Conservation (phyloP, 192 early-diverging fungal species). For the Jimgerdemannia lactiflua region DNA sequence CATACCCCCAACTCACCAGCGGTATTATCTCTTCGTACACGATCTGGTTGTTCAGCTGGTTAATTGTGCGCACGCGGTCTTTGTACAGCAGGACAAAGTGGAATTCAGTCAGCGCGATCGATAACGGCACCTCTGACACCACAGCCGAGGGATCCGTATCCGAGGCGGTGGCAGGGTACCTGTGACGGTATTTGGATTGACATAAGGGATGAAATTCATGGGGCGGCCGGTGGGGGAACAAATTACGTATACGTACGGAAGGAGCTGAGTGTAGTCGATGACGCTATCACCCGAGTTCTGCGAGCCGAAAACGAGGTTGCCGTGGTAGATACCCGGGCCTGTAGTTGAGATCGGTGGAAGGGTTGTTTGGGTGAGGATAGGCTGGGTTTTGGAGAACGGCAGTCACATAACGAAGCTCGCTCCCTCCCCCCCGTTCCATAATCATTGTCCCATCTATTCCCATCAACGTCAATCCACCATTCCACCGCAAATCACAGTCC, state of each 20-base stretch:
- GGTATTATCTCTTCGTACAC: slow-evolving; percentile 80
- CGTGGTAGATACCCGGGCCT: slow-evolving; percentile 85
- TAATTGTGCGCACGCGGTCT: slow-evolving; percentile 73
- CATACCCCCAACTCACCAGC: slow-evolving; percentile 48
- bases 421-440: too few relatives aligned
- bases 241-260: slow-evolving; percentile 57
- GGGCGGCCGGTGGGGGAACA: too few relatives aligned
- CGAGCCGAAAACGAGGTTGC: slow-evolving; percentile 73
- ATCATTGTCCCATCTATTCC: background rate
- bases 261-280: slow-evolving; percentile 74
- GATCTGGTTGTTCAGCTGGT: slow-evolving; percentile 76
- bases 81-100: slow-evolving; percentile 87
- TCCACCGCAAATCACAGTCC: background rate
- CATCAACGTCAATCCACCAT: background rate
- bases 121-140: slow-evolving; percentile 58
- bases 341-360: background rate
- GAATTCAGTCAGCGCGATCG: slow-evolving; percentile 84
- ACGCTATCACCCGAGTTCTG: slow-evolving; percentile 77
- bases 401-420: too few relatives aligned
- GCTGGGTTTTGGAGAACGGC: too few relatives aligned
- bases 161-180: slow-evolving; percentile 47
- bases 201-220: background rate
- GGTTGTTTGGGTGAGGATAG: too few relatives aligned
- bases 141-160: slow-evolving; percentile 30
- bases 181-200: slow-evolving; percentile 2